Percentiles rank a stretch among this genome's conserved stretches.
Conservation (phyloP, 2,329 filamentous ascomycete genomes). For the Trichoderma guizhouense region DNA sequence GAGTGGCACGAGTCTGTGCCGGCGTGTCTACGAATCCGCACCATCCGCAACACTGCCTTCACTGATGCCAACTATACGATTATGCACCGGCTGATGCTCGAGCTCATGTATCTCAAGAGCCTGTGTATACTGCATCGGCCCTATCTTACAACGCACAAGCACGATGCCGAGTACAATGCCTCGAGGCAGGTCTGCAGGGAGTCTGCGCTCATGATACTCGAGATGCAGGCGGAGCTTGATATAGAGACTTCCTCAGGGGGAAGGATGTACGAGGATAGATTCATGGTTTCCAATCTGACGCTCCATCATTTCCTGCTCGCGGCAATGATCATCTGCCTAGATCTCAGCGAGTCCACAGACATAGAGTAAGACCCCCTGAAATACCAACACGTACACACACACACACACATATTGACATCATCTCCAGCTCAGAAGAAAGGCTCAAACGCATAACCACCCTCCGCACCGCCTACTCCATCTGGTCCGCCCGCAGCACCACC, state of each 20-base stretch:
- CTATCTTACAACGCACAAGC: conserved; percentile 41
- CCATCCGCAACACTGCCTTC: conserved; percentile 42
- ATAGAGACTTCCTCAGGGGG: conserved; percentile 47
- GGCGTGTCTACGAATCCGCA: conserved; percentile 38
- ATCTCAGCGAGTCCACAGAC: conserved; percentile 40
- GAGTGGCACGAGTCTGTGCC: conserved; percentile 37
- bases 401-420: not conserved
- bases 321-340: conserved; percentile 57
- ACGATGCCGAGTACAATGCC: conserved; percentile 35
- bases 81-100: conserved; percentile 47
- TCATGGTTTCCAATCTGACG: conserved; percentile 51
- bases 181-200: conserved; percentile 43
- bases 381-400: not conserved
- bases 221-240: conserved; percentile 47
- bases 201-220: conserved; percentile 43
- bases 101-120: conserved; percentile 47
- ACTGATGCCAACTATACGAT: conserved; percentile 44
- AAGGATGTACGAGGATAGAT: conserved; percentile 49
- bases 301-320: conserved; percentile 57
- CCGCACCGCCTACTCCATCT: conserved; percentile 41
- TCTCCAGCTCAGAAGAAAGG: conserved; percentile 28
- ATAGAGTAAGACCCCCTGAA: conserved; percentile 32
- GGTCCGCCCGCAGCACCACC: conserved; percentile 36
- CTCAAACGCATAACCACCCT: conserved; percentile 36
- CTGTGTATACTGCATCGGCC: conserved; percentile 50